These are phyloP conservation scores for Musa acuminata DNA, from an alignment of 176 grass and related monocot species.

Conservation along the genomic window DNA sequence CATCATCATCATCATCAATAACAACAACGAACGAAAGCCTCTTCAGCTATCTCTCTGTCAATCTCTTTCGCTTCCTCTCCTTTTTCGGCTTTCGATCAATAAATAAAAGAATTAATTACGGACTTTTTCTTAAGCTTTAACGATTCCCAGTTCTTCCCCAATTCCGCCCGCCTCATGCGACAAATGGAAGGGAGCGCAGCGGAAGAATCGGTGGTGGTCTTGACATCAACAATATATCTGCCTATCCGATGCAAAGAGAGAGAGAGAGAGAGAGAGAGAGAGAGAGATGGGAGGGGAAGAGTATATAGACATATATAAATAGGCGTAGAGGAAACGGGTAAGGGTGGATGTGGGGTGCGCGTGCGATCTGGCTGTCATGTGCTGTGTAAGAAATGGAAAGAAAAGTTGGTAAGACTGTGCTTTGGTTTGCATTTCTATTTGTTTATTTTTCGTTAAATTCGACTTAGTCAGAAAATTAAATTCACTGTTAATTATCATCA, in stretches of 20 bases:
- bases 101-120: neutral
- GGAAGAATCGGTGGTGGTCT: neutral
- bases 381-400: conserved; percentile 2
- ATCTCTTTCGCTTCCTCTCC: conserved; percentile 31
- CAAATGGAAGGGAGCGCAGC: neutral
- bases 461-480: too few species aligned
- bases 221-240: conserved; percentile 3
- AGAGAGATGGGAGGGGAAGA: neutral
- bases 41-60: neutral
- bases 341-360: neutral
- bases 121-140: conserved; percentile 37
- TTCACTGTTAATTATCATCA: too few species aligned
- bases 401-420: neutral
- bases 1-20: conserved; percentile 10
- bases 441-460: neutral
- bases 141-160: conserved; percentile 21
- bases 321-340: neutral
- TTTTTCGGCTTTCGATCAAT: conserved; percentile 15
- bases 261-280: neutral
- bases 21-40: too few species aligned
- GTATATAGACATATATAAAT: neutral
- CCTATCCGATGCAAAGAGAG: neutral
- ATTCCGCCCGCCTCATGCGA: conserved; percentile 11
- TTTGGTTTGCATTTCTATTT: neutral
- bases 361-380: neutral